A percentile compares a stretch with the other conserved stretches of the same genome.
Evolutionary conservation across 176 grass and related monocot species (phyloP).

Genomic region (Cenchrus fungigraminus): DNA sequence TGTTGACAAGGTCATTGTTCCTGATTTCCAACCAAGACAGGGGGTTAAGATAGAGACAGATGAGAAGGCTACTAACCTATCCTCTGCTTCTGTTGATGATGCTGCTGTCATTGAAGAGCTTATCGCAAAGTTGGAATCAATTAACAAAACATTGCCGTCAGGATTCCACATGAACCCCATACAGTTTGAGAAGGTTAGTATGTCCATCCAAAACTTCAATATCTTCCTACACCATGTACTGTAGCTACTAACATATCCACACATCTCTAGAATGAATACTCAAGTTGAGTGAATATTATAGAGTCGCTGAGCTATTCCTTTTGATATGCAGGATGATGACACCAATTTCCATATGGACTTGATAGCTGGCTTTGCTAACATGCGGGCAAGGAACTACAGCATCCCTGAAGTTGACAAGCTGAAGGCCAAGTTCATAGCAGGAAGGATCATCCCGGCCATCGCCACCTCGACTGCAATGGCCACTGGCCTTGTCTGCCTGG

Average conservation of each 20-base stretch:
- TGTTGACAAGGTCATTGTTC: constrained; percentile 64
- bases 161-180: constrained; percentile 88
- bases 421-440: constrained; percentile 93
- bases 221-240: no score
- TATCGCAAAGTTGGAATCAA: constrained; percentile 69
- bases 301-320: background rate
- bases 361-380: constrained; percentile 90
- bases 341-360: constrained; percentile 96
- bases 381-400: constrained; percentile 89
- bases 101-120: constrained; percentile 76
- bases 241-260: background rate
- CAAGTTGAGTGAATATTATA: background rate
- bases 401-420: constrained; percentile 90
- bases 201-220: background rate
- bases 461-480: constrained; percentile 84
- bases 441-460: constrained; percentile 92
- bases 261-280: background rate
- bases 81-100: constrained; percentile 82
- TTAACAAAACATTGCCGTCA: constrained; percentile 58
- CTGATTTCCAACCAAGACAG: constrained; percentile 77
- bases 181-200: constrained; percentile 92
- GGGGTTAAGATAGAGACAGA: constrained; percentile 89
- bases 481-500: constrained; percentile 83
- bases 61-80: constrained; percentile 75
- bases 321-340: constrained; percentile 77